Percentiles rank a stretch among this genome's conserved stretches.
phyloP scores from a whole-genome alignment of 2,329 filamentous ascomycete species.

The Pseudomassariella vexata region DNA sequence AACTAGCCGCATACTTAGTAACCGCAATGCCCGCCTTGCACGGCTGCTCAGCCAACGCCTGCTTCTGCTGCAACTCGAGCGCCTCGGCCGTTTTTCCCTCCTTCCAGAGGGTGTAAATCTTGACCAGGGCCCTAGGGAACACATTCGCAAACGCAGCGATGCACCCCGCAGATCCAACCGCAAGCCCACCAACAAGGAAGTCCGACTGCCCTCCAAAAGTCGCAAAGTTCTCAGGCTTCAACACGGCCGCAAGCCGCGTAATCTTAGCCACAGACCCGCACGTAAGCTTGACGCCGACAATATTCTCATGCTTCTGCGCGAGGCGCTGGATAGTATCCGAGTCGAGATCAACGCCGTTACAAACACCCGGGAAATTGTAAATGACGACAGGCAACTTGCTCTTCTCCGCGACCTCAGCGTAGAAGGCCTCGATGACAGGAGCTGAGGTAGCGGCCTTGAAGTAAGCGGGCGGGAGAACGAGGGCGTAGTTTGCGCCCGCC shows the following conservation, averaged over 20 bases:
- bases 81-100: conserved; percentile 54
- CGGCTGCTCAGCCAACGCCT: conserved; percentile 59
- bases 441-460: conserved; percentile 58
- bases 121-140: conserved; percentile 49
- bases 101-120: conserved; percentile 56
- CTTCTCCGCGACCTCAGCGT: conserved; percentile 46
- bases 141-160: conserved; percentile 60
- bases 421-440: conserved; percentile 54
- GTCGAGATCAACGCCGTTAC: conserved; percentile 63
- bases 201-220: conserved; percentile 69
- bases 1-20: conserved; percentile 62
- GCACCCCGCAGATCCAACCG: conserved; percentile 52
- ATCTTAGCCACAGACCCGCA: conserved; percentile 59
- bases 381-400: conserved; percentile 53
- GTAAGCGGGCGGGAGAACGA: conserved; percentile 59
- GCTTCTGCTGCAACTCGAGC: conserved; percentile 52
- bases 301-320: conserved; percentile 41
- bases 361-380: conserved; percentile 66
- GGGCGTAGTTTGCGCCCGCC: conserved; percentile 55
- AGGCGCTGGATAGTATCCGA: conserved; percentile 54
- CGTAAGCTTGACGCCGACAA: conserved; percentile 62
- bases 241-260: conserved; percentile 44
- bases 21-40: conserved; percentile 62
- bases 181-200: conserved; percentile 58
- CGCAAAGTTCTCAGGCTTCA: conserved; percentile 53